These are phyloP conservation scores for Fusarium sp. DNA, from an alignment of 2,329 filamentous ascomycete genomes.

Conservation along the genomic window DNA sequence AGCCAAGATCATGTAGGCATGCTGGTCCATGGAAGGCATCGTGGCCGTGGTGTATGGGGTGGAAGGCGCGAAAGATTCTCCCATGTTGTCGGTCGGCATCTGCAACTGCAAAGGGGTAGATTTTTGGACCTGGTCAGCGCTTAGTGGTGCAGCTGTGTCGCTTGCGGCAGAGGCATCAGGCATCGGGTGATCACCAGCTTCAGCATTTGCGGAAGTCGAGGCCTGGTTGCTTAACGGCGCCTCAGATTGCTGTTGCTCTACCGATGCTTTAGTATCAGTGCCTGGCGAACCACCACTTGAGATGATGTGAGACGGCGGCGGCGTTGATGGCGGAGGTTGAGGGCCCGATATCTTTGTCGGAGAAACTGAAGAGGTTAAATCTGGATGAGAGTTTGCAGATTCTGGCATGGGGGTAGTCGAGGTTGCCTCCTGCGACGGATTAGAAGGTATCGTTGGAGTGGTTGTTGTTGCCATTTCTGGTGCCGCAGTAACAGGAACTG, in stretches of 20 bases:
- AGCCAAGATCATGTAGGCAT: conserved; percentile 61
- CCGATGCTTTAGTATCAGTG: conserved; percentile 26
- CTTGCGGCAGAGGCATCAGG: conserved; percentile 35
- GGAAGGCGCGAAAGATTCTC: conserved; percentile 48
- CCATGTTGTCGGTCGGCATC: conserved; percentile 30
- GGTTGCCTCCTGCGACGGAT: conserved; percentile 10
- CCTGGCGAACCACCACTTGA: conserved; percentile 10
- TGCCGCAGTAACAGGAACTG: conserved; percentile 7
- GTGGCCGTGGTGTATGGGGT: conserved; percentile 51
- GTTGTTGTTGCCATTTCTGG: conserved; percentile 13
- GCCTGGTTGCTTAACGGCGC: conserved; percentile 28
- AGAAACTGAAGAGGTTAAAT: conserved; percentile 11
- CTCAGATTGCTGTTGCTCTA: conserved; percentile 34
- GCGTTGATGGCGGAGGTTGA: conserved; percentile 40
- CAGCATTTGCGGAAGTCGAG: conserved; percentile 21
- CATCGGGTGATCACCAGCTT: conserved; percentile 40
- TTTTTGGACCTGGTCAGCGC: conserved; percentile 30
- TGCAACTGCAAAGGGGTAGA: conserved; percentile 40
- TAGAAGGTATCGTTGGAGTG: conserved; percentile 12
- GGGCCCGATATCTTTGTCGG: conserved; percentile 10
- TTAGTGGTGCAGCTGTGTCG: conserved; percentile 19
- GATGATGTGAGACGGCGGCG: conserved; percentile 26
- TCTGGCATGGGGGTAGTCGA: conserved; percentile 14
- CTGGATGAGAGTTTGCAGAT: conserved; percentile 14
- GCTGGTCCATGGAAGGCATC: conserved; percentile 52